phyloP scores from a whole-genome alignment of 73 alveolate species.

The Paramecium sonneborni region DNA sequence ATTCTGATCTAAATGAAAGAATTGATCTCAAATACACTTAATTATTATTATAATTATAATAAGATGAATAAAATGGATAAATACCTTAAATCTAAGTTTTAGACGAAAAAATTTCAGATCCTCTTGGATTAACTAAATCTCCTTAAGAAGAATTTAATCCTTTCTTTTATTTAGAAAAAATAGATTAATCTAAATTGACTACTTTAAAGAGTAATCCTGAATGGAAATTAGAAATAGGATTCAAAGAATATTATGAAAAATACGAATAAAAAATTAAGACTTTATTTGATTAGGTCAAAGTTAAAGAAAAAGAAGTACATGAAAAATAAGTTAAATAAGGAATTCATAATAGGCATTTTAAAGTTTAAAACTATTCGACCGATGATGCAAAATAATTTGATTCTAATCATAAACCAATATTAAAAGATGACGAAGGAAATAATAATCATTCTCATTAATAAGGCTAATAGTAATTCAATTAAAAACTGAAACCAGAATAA shows the following conservation, averaged over 20 bases:
- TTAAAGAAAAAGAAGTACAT: slow-evolving; percentile 45
- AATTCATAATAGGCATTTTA: slow-evolving; percentile 56
- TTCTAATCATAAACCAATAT: slow-evolving; percentile 46
- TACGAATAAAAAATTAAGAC: slow-evolving; percentile 28
- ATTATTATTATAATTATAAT: not conserved
- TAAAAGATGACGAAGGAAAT: slow-evolving; percentile 39
- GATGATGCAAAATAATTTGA: slow-evolving; percentile 54
- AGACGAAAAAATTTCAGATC: slow-evolving; percentile 17
- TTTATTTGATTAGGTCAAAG: slow-evolving; percentile 30
- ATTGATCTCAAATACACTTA: slow-evolving; percentile 1
- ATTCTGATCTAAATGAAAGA: slow-evolving; percentile 61
- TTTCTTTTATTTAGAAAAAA: slow-evolving; percentile 45
- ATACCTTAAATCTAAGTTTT: not conserved
- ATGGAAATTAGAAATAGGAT: slow-evolving; percentile 60
- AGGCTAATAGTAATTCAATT: not conserved
- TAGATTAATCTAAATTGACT: slow-evolving; percentile 23
- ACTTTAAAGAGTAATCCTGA: slow-evolving; percentile 36
- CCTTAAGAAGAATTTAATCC: slow-evolving; percentile 66
- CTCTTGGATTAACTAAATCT: not conserved
- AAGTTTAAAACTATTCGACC: not conserved
- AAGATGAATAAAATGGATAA: not conserved
- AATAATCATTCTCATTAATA: not conserved
- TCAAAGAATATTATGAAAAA: slow-evolving; percentile 45
- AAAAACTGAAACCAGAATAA: slow-evolving; percentile 3
- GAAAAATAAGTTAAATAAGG: slow-evolving; percentile 66